Base-by-base conservation (phyloP, 2,329 filamentous ascomycete genomes). In the Monosporascus sp. region DNA sequence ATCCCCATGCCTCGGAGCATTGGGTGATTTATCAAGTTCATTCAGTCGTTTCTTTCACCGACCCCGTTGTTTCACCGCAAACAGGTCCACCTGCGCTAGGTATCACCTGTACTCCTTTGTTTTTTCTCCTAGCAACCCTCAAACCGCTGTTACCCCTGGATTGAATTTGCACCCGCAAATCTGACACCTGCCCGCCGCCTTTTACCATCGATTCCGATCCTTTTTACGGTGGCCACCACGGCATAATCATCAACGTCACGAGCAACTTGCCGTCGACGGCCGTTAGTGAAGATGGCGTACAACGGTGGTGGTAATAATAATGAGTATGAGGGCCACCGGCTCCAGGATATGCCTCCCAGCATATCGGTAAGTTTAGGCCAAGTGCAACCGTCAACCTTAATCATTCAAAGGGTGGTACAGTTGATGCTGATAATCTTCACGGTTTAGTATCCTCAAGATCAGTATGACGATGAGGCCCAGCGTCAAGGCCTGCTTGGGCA, bases 271-370 rank as follows among this genome's bases (percentile, higher is more conserved):
- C 55, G 52, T 49, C 50, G 53, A 47, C 53, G 59, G 60, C 62
- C 60, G 51, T 58, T 52, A 54, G 57, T 59, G 55, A 75, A 63
- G 70, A 84, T 84, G 81, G 85, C 85, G 65, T 88, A 88, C 71
- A 81, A 82, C 71, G 81, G 82, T 67, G 71, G 75, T 65, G 77
- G 79, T 55, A 73, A 75, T 67, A 73, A 70, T 57, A 76, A 81
- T 59, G 80, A 80, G 52, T 86, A 84, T 60, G 76, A 82, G 52
- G 79, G 82, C 62, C 85, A 89, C 68, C 79, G 77, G 54, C 71
- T 89, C 65, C 83, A 88, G 66, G 85, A 90, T 65, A 75, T 89
- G 37, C 80, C 82, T 56, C 69, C 78, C 54, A 79, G 79, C 54
- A 77, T 75, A 64, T 77, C 75, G 66, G 87, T 89, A 77, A 75